These are phyloP conservation scores for Polyplosphaeria fusca DNA, from an alignment of 495 filamentous ascomycete species.

Conservation along the genomic window DNA sequence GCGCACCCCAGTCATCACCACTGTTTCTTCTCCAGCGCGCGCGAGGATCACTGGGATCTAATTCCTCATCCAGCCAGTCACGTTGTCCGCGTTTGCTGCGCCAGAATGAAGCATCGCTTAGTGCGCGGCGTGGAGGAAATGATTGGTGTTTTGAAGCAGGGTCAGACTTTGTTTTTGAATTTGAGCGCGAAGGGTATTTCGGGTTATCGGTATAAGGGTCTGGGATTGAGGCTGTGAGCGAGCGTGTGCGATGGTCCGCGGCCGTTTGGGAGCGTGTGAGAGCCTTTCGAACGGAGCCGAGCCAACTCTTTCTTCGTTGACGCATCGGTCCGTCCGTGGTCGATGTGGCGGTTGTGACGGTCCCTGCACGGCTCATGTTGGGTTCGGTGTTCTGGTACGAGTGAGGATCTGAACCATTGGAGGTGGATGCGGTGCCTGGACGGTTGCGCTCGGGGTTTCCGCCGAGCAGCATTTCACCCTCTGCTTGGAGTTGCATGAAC, in stretches of 20 bases:
- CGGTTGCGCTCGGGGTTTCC: slow-evolving; percentile 37
- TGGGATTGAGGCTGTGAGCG: slow-evolving; percentile 16
- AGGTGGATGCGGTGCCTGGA: slow-evolving; percentile 38
- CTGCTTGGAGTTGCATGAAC: slow-evolving; percentile 59
- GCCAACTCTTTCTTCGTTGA: slow-evolving; percentile 47
- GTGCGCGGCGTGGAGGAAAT: slow-evolving; percentile 51
- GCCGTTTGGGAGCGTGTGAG: slow-evolving; percentile 40
- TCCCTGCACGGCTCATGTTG: slow-evolving; percentile 7
- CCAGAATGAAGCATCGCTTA: slow-evolving; percentile 60
- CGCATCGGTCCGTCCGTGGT: neutral
- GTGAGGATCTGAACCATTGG: slow-evolving; percentile 26
- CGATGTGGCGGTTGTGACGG: slow-evolving; percentile 23
- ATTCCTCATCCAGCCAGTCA: slow-evolving; percentile 36
- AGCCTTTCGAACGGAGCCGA: slow-evolving; percentile 56
- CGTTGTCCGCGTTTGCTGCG: slow-evolving; percentile 51
- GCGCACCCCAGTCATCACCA: slow-evolving; percentile 34
- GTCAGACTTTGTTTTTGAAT: slow-evolving; percentile 9
- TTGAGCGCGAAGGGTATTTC: slow-evolving; percentile 26
- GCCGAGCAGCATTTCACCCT: slow-evolving; percentile 62
- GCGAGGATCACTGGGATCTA: slow-evolving; percentile 19
- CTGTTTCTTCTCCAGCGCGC: slow-evolving; percentile 27
- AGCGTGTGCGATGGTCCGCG: slow-evolving; percentile 16
- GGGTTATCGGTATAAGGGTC: slow-evolving; percentile 17
- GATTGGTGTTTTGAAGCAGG: too few species aligned
- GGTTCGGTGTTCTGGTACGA: slow-evolving; percentile 9